Evolutionary conservation across 768 basidiomycete genomes (phyloP).

Genomic region (Neoboletus brunneissimus): DNA sequence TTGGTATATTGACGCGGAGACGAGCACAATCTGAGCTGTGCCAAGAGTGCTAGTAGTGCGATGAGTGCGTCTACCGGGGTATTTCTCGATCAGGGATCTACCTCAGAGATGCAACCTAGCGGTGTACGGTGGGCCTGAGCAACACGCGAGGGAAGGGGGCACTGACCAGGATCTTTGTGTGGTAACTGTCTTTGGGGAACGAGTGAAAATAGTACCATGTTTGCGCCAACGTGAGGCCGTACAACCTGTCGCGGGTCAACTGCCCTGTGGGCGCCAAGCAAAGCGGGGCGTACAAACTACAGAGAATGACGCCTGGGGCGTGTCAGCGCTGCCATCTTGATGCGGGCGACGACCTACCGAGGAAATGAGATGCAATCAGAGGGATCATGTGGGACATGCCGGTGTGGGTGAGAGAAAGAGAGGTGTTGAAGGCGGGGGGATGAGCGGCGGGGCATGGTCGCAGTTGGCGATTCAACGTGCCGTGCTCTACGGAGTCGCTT

Average conservation of each 20-base stretch:
- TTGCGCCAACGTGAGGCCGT: conserved; percentile 35
- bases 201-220: conserved; percentile 34
- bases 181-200: conserved; percentile 28
- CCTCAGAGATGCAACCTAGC: conserved; percentile 31
- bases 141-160: background rate
- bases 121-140: background rate
- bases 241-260: conserved; percentile 26
- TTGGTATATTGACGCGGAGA: conserved; percentile 32
- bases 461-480: conserved; percentile 24
- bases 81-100: background rate
- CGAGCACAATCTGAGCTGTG: conserved; percentile 30
- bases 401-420: background rate
- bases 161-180: conserved; percentile 34
- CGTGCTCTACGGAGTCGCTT: conserved; percentile 32
- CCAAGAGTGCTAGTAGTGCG: conserved; percentile 19
- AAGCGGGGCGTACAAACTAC: conserved; percentile 27
- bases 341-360: conserved; percentile 14
- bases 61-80: background rate
- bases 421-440: conserved; percentile 7
- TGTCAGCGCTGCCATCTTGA: conserved; percentile 2
- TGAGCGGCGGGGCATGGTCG: conserved; percentile 4
- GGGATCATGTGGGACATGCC: conserved; percentile 17
- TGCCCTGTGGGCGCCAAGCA: background rate
- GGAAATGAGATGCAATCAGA: conserved; percentile 29
- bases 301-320: conserved; percentile 29